Conservation (phyloP, 2,329 filamentous ascomycete species). For the Amauroascus niger region DNA sequence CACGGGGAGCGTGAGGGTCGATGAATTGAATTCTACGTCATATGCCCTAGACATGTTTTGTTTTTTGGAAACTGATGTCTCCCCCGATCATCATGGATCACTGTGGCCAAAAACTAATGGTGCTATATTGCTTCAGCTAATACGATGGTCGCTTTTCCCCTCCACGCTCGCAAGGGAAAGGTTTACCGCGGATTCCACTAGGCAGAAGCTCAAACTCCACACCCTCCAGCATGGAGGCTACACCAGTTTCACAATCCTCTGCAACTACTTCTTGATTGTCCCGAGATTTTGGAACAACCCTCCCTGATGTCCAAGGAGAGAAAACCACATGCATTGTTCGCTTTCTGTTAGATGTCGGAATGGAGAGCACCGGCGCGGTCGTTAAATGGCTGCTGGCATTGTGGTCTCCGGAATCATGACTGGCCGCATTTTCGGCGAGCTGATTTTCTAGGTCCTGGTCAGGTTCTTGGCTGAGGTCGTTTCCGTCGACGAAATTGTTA, state of each 20-base stretch:
- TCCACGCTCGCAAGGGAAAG: too few species aligned
- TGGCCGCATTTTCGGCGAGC: neutral
- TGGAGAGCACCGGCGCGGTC: neutral
- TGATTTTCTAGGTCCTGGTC: neutral
- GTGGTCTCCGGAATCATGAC: neutral
- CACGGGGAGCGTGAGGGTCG: too few species aligned
- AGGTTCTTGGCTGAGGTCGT: neutral
- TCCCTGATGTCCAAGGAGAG: slow-evolving; percentile 58
- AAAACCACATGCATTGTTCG: slow-evolving; percentile 71
- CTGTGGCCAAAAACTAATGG: too few species aligned
- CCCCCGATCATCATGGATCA: too few species aligned
- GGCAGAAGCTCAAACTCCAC: slow-evolving; percentile 17
- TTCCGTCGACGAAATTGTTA: neutral
- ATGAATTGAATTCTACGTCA: too few species aligned
- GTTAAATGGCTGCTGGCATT: neutral
- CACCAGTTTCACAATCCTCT: neutral
- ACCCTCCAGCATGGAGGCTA: neutral
- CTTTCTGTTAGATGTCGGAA: neutral
- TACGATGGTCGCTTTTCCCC: neutral
- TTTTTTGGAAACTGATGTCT: too few species aligned
- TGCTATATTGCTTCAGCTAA: too few species aligned
- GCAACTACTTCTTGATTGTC: neutral
- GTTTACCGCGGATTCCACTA: slow-evolving; percentile 13
- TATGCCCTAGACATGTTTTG: too few species aligned
- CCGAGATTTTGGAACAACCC: neutral